Conservation (phyloP, 2,329 filamentous ascomycete genomes). For the Sporothrix inflata region DNA sequence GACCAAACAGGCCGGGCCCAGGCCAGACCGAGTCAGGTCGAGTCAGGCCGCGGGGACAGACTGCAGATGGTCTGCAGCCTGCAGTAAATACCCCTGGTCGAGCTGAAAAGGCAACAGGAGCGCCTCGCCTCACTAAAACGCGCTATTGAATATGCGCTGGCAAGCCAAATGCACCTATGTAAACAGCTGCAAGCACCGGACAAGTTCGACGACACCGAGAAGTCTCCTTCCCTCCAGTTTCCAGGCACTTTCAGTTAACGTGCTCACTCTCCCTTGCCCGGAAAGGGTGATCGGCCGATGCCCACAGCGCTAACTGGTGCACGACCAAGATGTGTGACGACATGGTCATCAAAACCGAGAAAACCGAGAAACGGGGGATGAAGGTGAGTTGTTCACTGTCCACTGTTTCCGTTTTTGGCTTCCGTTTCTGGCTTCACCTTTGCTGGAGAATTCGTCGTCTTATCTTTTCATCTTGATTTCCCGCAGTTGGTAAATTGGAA, state of each 20-base stretch:
- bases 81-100: not conserved
- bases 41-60: not conserved
- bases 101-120: not conserved
- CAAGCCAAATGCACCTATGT: not conserved
- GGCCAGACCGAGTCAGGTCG: not conserved
- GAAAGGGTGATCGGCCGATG: conserved; percentile 2
- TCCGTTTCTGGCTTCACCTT: not conserved
- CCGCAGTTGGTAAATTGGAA: not conserved
- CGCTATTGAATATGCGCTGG: conserved; percentile 9
- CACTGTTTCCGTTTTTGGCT: not conserved
- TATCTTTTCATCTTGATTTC: not conserved
- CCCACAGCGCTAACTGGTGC: conserved; percentile 14
- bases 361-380: too few species aligned
- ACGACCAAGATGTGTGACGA: not conserved
- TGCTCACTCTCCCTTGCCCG: not conserved
- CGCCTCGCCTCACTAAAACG: not conserved
- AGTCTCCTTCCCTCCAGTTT: not conserved
- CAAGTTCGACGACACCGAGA: too few species aligned
- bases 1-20: not conserved
- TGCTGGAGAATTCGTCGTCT: not conserved
- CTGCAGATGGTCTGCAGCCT: not conserved
- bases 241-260: not conserved
- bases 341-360: conserved; percentile 3
- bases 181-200: too few species aligned
- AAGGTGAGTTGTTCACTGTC: not conserved